Percentiles rank a stretch among this genome's conserved stretches.
Conservation (phyloP, 768 basidiomycete genomes). For the Obba rivulosa region DNA sequence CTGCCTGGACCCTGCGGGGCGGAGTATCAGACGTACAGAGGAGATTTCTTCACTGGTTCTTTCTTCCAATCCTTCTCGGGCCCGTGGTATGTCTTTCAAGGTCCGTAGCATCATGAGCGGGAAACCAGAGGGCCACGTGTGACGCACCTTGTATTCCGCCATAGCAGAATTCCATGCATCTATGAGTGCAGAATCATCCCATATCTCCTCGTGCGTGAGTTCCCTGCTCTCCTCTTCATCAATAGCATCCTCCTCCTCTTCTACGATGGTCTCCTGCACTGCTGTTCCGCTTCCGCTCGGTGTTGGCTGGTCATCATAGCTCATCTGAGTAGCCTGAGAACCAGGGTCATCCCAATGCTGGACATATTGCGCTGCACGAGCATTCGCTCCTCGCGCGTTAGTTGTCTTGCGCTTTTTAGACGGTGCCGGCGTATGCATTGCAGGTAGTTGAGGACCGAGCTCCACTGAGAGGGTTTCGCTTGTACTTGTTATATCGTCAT, state of each 20-base stretch:
- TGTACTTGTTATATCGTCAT: constrained; percentile 57
- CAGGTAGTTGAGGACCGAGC: constrained; percentile 12
- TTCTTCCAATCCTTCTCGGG: constrained; percentile 68
- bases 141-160: constrained; percentile 67
- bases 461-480: constrained; percentile 20
- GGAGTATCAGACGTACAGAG: constrained; percentile 43
- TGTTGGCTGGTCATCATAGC: constrained; percentile 26
- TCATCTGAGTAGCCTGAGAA: constrained; percentile 18
- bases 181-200: constrained; percentile 82
- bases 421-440: constrained; percentile 28
- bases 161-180: constrained; percentile 82
- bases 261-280: constrained; percentile 11
- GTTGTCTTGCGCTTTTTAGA: constrained; percentile 53
- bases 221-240: constrained; percentile 56
- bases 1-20: neutral
- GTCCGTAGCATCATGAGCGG: constrained; percentile 1
- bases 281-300: neutral
- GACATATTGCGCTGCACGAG: constrained; percentile 19
- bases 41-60: constrained; percentile 63
- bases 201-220: constrained; percentile 69
- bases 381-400: constrained; percentile 22
- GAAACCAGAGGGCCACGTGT: neutral
- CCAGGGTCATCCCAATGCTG: constrained; percentile 45
- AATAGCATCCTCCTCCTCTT: constrained; percentile 32
- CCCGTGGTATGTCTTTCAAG: constrained; percentile 56